Evolutionary conservation across 768 basidiomycete genomes (phyloP), one percentile per base, ranked within the genome.

Genomic region (Scleroderma citrinum): DNA sequence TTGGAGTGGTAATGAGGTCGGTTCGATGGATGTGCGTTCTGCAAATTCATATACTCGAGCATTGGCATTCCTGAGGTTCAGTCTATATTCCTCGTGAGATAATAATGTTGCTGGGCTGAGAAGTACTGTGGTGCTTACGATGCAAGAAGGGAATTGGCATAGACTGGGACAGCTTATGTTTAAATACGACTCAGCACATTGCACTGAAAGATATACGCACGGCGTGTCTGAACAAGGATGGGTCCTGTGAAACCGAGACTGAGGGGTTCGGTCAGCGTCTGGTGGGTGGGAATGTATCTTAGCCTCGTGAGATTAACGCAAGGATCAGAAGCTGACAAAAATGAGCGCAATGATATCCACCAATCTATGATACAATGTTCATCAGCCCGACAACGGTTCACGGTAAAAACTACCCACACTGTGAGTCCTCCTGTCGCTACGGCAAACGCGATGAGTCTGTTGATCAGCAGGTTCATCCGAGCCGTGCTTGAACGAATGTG

Each of bases 71-170:
- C 63, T 57, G 31, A 64, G 51, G 51, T 64, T 64, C 38, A 64
- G 56, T 11, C 63, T 59, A n/a, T 13, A 35, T 5, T 35, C n/a
- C 5, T 35, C 34, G 12, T 31, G n/a, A 24, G 7, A 5, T 8
- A 13, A 35, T 3, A 31, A 35, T 24, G 34, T 8, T 16, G 12
- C 26, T 36, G 17, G 38, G 10, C 34, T 10, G 3, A 14, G 6
- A 13, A 7, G 7, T 17, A 5, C 17, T 20, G 21, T n/a, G 1
- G 34, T n/a, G 52, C 58, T 40, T 19, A 65, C 63, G 61, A 64
- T 46, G 59, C 51, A 23, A 64, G 54, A 35, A 64, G 56, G 26
- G 63, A 65, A 46, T 64, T 64, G 39, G 63, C 61, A 10, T 64
- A 64, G 10, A 64, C 63, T 64, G 17, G 20, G 7, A 16, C 19